Conservation (phyloP, 305 asterid species). For the Solanum hybrid region DNA sequence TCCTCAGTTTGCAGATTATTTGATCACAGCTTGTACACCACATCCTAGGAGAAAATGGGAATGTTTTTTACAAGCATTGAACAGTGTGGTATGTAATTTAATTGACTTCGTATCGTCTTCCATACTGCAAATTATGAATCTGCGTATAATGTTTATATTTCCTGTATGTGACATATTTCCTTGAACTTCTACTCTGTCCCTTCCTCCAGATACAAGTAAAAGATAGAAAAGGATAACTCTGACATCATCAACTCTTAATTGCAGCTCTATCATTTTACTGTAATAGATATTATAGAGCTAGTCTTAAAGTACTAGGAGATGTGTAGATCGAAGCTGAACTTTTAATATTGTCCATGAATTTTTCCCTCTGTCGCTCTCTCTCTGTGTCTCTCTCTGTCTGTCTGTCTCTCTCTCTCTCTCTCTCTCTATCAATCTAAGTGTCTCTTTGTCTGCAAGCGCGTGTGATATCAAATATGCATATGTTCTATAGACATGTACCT, state of each 20-base stretch:
- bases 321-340: background rate
- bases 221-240: background rate
- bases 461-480: background rate
- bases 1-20: slow-evolving; percentile 42
- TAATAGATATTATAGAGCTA: background rate
- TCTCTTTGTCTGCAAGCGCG: background rate
- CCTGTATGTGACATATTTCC: background rate
- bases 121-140: background rate
- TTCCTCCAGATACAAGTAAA: background rate
- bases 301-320: background rate
- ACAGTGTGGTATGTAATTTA: slow-evolving; percentile 51
- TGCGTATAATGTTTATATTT: background rate
- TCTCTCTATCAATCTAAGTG: background rate
- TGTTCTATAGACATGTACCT: background rate
- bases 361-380: background rate
- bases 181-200: background rate
- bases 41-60: slow-evolving; percentile 37
- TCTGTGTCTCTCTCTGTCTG: background rate
- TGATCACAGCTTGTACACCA: slow-evolving; percentile 42
- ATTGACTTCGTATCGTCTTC: background rate
- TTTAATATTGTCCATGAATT: background rate
- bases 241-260: background rate
- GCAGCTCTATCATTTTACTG: background rate
- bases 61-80: slow-evolving; percentile 41
- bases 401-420: background rate